Conservation (phyloP, 352 stramenopile genomes). For the Phytophthora cryptogea region DNA sequence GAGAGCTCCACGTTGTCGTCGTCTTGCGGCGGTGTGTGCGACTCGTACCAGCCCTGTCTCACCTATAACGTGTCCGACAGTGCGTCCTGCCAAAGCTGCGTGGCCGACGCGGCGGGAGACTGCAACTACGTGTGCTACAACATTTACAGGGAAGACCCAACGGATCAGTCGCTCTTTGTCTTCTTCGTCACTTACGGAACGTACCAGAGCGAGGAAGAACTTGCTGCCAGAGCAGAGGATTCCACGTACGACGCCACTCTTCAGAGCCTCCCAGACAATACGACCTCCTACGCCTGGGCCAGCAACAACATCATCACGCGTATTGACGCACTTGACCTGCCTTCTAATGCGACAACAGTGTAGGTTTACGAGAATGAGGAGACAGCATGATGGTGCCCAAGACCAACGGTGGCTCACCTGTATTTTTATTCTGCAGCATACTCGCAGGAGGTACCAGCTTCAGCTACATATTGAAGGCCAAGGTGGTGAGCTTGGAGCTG, state of each 20-base stretch:
- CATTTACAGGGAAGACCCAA: constrained; percentile 11
- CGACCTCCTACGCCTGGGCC: constrained; percentile 25
- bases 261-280: constrained; percentile 22
- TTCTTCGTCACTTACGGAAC: constrained; percentile 32
- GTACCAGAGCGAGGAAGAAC: constrained; percentile 32
- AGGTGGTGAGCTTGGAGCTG: constrained; percentile 27
- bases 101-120: constrained; percentile 7
- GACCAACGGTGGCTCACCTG: background rate
- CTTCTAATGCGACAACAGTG: constrained; percentile 15
- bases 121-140: constrained; percentile 32
- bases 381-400: background rate
- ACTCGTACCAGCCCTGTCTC: constrained; percentile 23
- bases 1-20: constrained; percentile 25
- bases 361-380: constrained; percentile 3
- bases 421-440: constrained; percentile 5
- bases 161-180: constrained; percentile 17
- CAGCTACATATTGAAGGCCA: constrained; percentile 25
- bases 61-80: constrained; percentile 28
- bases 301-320: constrained; percentile 29
- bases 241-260: constrained; percentile 13
- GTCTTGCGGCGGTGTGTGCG: constrained; percentile 22
- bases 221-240: constrained; percentile 21
- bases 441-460: constrained; percentile 22
- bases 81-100: constrained; percentile 18
- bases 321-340: constrained; percentile 24